Evolutionary conservation across 805 yeast species (phyloP).

Genomic region (Candida caryicola): DNA sequence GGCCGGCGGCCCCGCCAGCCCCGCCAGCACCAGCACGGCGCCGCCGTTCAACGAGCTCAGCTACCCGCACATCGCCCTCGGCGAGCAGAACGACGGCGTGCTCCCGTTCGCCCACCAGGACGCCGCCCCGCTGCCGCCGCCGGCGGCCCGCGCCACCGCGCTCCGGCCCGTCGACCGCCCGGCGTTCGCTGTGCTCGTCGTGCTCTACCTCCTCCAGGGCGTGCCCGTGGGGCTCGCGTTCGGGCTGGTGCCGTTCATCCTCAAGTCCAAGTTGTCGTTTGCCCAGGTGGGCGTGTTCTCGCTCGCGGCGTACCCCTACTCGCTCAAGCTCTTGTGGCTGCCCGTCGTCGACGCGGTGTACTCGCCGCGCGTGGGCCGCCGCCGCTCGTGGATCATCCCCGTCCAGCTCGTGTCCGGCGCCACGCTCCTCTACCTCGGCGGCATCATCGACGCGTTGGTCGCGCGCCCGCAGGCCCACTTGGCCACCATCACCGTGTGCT

Average conservation of each 20-base stretch:
- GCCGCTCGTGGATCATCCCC: constrained; percentile 94
- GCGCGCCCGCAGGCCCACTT: constrained; percentile 51
- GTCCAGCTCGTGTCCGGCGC: constrained; percentile 79
- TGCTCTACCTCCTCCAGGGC: constrained; percentile 87
- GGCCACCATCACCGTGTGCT: constrained; percentile 58
- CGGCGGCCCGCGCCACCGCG: neutral
- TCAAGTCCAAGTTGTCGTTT: constrained; percentile 78
- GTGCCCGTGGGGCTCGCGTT: constrained; percentile 94
- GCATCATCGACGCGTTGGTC: constrained; percentile 48
- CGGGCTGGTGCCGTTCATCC: constrained; percentile 87
- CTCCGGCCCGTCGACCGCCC: constrained; percentile 51
- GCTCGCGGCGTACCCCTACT: constrained; percentile 91
- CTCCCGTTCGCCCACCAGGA: constrained; percentile 29
- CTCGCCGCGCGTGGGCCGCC: constrained; percentile 63
- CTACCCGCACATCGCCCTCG: constrained; percentile 23
- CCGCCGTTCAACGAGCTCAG: constrained; percentile 15
- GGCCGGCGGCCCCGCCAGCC: no score
- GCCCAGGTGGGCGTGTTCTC: constrained; percentile 90
- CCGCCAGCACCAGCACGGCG: no score
- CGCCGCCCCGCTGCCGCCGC: constrained; percentile 3
- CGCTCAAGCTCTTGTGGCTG: constrained; percentile 89
- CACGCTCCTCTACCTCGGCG: constrained; percentile 65
- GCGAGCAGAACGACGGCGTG: constrained; percentile 34
- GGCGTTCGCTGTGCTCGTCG: constrained; percentile 68
- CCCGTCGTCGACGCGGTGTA: constrained; percentile 92